Evolutionary conservation across 176 grass and related monocot genomes (phyloP).

Genomic region (Phoenix dactylifera): DNA sequence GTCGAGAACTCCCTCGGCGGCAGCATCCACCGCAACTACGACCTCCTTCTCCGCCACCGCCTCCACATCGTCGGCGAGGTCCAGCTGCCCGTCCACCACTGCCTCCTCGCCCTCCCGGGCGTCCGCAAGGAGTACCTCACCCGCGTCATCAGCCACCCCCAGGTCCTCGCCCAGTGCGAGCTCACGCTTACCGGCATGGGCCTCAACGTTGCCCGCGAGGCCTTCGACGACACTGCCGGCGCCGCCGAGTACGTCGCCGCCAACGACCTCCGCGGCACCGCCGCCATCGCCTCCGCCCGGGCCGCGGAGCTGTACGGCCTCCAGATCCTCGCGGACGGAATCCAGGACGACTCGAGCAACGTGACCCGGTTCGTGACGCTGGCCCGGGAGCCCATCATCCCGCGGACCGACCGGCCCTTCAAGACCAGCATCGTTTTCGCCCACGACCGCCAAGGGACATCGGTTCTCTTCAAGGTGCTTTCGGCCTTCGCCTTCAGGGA

Average conservation of each 20-base stretch:
- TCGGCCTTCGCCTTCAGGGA: neutral
- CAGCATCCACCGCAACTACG: conserved; percentile 45
- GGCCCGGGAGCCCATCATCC: conserved; percentile 18
- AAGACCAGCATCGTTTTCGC: conserved; percentile 19
- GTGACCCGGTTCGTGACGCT: conserved; percentile 23
- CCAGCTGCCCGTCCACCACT: conserved; percentile 25
- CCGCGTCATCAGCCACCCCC: conserved; percentile 37
- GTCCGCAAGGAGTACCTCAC: conserved; percentile 25
- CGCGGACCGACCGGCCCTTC: conserved; percentile 21
- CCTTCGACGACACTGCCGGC: conserved; percentile 24
- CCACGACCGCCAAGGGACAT: too few relatives aligned
- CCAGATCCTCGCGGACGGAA: conserved; percentile 12
- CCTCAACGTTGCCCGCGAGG: conserved; percentile 13
- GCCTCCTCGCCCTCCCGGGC: conserved; percentile 32
- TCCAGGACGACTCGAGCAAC: conserved; percentile 22
- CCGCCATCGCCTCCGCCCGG: conserved; percentile 17
- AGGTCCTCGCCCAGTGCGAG: conserved; percentile 37
- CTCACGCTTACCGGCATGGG: conserved; percentile 16
- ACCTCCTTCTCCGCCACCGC: conserved; percentile 41
- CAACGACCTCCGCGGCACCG: conserved; percentile 12
- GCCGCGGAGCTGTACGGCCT: conserved; percentile 20
- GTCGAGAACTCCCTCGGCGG: conserved; percentile 35
- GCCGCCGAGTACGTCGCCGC: conserved; percentile 24
- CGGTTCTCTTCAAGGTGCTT: too few relatives aligned
- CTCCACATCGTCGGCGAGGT: conserved; percentile 35